Evolutionary conservation across 116 monocot species (phyloP), one percentile per base, ranked within the genome.

Genomic region (Trichopus zeylanicus): DNA sequence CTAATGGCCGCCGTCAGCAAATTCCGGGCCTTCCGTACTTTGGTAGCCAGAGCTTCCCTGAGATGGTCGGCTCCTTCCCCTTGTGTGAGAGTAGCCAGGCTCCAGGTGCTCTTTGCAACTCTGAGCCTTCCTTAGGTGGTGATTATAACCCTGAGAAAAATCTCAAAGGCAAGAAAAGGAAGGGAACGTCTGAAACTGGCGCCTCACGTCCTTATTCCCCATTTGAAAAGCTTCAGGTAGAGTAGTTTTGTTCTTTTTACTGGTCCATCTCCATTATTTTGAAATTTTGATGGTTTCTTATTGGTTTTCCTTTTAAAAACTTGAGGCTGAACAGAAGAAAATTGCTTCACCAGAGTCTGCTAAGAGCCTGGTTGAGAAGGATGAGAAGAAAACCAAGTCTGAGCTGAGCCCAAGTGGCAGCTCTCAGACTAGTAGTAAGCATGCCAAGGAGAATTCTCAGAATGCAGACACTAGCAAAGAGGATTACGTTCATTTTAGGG

Each of bases 401-500:
- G 66, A 73, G 49, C 7, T 35, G 33, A 53, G 29, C 8, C 53
- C 26, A 20, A 34, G 59, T 59, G 27, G 15, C 10, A 69, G 9
- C 21, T 16, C 47, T 24, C 61, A 55, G 15, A 3, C 26, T 15
- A 30, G 29, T 66, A 12, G 11, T 29, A 71, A 66, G 42, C 70
- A 69, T 15, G 46, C 53, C 52, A 64, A 78, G 28, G 75, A 70
- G 19, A 19, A 53, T 8, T 37, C 71, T 1, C 31, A 62, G 18
- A 75, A 60, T 42, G 59, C 29, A 18, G 60, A 72, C 66, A 53
- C 69, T 29, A 10, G 42, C 0, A 89, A 78, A 60, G 83, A 89
- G 46, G 80, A 84, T 46, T 86, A 84, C 51, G 76, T 90, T 67
- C 95, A 97, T 83, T 31, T 90, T 39, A 67, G 91, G 35, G 95